Evolutionary conservation across 768 basidiomycete genomes (phyloP).

Genomic region (Lentinula aciculospora): DNA sequence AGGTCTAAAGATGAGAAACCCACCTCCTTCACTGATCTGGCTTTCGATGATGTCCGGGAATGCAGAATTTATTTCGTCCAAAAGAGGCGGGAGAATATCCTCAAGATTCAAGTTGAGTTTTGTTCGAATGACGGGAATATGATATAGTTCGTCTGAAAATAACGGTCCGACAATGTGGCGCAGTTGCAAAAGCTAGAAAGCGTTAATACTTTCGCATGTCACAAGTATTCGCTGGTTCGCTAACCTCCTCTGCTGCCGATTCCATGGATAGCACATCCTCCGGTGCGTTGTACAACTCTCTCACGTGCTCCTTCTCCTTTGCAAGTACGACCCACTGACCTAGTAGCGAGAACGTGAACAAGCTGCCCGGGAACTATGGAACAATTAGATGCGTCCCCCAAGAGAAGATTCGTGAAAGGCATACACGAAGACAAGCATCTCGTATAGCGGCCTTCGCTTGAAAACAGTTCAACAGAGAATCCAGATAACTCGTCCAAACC

Average conservation of each 20-base stretch:
- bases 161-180: slow-evolving; percentile 30
- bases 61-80: slow-evolving; percentile 25
- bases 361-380: slow-evolving; percentile 6
- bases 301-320: slow-evolving; percentile 7
- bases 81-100: slow-evolving; percentile 23
- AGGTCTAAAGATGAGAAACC: neutral
- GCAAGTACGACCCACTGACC: slow-evolving; percentile 12
- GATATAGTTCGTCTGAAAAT: slow-evolving; percentile 27
- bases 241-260: slow-evolving; percentile 13
- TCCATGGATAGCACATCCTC: slow-evolving; percentile 14
- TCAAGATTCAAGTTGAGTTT: slow-evolving; percentile 28
- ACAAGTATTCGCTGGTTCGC: neutral
- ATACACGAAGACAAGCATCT: neutral
- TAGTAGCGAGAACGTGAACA: slow-evolving; percentile 11
- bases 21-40: neutral
- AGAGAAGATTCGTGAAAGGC: neutral
- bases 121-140: slow-evolving; percentile 24
- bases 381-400: neutral
- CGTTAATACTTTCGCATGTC: neutral
- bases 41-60: slow-evolving; percentile 22
- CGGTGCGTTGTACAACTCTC: slow-evolving; percentile 11
- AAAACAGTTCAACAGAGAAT: neutral
- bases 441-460: neutral
- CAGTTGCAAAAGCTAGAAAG: slow-evolving; percentile 27
- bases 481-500: neutral